These are phyloP conservation scores for Clitopilus passeckerianus DNA, from an alignment of 768 basidiomycete species.

Conservation along the genomic window DNA sequence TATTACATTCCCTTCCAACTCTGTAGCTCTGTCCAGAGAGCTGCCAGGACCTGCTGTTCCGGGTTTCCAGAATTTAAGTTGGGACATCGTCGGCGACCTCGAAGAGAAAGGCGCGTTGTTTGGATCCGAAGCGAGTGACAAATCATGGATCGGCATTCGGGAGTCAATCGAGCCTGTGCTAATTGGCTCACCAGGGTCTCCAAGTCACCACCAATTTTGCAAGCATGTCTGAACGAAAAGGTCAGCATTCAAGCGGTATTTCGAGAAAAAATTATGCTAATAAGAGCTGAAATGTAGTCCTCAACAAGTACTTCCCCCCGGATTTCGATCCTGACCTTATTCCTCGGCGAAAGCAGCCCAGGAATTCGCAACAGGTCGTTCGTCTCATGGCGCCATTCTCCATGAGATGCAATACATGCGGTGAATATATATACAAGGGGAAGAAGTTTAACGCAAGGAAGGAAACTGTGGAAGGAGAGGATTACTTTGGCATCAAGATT, in stretches of 20 bases:
- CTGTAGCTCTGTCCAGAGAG: conserved; percentile 77
- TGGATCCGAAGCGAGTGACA: conserved; percentile 5
- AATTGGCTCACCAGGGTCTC: background rate
- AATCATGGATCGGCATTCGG: background rate
- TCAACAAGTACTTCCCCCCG: conserved; percentile 96
- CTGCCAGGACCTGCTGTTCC: conserved; percentile 83
- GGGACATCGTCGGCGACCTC: conserved; percentile 32
- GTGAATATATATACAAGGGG: conserved; percentile 98
- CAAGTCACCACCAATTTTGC: conserved; percentile 10
- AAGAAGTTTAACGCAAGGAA: conserved; percentile 99
- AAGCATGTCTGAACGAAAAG: conserved; percentile 81
- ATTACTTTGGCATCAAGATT: conserved; percentile 98
- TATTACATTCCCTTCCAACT: conserved; percentile 68
- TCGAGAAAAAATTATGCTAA: background rate
- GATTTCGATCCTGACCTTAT: conserved; percentile 98
- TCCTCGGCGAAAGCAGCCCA: conserved; percentile 82
- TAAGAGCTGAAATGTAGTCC: conserved; percentile 39
- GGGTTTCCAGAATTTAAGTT: conserved; percentile 82
- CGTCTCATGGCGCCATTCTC: conserved; percentile 99
- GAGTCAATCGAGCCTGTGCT: background rate
- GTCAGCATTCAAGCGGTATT: conserved; percentile 21
- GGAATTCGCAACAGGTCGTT: conserved; percentile 95
- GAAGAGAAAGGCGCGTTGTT: conserved; percentile 4
- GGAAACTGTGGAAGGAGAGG: conserved; percentile 95
- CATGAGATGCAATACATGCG: conserved; percentile 96